Conservation (phyloP, 75 land plant species). For the Pseudotsuga menziesii region DNA sequence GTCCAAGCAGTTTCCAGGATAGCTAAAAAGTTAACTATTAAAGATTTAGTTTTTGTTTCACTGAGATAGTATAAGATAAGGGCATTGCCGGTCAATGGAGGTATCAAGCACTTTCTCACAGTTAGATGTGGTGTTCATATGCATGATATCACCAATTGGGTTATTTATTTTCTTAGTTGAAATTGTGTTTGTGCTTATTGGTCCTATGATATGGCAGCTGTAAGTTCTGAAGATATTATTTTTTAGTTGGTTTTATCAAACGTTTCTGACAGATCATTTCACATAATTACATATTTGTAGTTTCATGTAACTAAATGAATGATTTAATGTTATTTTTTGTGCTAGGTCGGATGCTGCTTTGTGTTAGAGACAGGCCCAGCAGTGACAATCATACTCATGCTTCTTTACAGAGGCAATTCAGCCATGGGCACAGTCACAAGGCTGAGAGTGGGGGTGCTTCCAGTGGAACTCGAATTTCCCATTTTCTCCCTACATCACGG, state of each 20-base stretch:
- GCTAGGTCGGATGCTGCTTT: constrained; percentile 94
- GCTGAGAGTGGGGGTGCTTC: constrained; percentile 55
- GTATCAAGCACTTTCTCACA: neutral
- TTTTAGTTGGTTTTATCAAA: neutral
- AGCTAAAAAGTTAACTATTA: too few relatives aligned
- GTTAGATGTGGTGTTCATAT: neutral
- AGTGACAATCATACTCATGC: constrained; percentile 62
- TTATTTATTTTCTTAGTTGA: neutral
- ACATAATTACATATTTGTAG: neutral
- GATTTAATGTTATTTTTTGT: neutral
- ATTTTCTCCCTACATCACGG: constrained; percentile 93
- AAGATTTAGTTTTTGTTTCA: too few relatives aligned
- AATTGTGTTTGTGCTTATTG: neutral
- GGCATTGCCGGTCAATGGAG: neutral
- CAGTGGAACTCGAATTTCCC: constrained; percentile 75
- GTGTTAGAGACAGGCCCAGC: constrained; percentile 80
- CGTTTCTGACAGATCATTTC: neutral
- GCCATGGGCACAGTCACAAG: constrained; percentile 81
- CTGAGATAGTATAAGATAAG: neutral
- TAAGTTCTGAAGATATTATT: neutral
- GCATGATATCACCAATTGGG: too few relatives aligned
- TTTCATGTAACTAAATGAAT: neutral
- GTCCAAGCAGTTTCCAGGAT: too few relatives aligned
- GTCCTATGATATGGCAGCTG: neutral
- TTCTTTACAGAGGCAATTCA: constrained; percentile 91